Evolutionary conservation across 768 basidiomycete genomes (phyloP).

Genomic region (Holtermannia corniformis): DNA sequence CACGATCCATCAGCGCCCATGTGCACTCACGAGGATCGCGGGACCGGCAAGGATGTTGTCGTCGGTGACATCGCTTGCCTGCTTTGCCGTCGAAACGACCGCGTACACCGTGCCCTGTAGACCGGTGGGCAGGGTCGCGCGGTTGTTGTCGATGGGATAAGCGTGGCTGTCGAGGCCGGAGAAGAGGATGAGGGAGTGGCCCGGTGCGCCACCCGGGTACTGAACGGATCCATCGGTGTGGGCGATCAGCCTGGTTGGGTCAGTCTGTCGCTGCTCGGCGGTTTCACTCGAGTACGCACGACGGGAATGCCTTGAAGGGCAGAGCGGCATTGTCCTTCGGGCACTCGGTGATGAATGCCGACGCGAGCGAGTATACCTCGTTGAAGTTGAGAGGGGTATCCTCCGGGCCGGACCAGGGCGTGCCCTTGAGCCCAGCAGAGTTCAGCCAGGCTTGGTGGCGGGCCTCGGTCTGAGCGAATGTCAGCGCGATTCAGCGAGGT

Average conservation of each 20-base stretch:
- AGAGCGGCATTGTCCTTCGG: slow-evolving; percentile 47
- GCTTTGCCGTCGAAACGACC: slow-evolving; percentile 21
- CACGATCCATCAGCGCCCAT: not conserved
- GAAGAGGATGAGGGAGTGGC: slow-evolving; percentile 29
- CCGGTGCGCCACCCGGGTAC: slow-evolving; percentile 2
- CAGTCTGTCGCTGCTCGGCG: too few species aligned
- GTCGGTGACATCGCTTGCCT: slow-evolving; percentile 9
- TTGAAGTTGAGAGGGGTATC: slow-evolving; percentile 44
- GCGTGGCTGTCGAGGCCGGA: slow-evolving; percentile 21
- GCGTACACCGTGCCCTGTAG: slow-evolving; percentile 29
- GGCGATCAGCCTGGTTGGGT: not conserved
- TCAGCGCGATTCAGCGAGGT: not conserved
- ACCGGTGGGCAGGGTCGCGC: slow-evolving; percentile 20
- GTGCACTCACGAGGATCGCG: slow-evolving; percentile 2
- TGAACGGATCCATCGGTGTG: not conserved
- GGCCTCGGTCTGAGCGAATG: slow-evolving; percentile 43
- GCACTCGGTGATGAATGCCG: slow-evolving; percentile 47
- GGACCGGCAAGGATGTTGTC: slow-evolving; percentile 9
- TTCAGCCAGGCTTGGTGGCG: slow-evolving; percentile 54
- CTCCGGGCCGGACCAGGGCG: slow-evolving; percentile 51
- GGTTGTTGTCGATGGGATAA: slow-evolving; percentile 19
- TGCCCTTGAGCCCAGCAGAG: slow-evolving; percentile 45
- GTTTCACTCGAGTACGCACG: too few species aligned
- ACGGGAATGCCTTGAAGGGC: slow-evolving; percentile 47
- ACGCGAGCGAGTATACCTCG: slow-evolving; percentile 45